A percentile compares a stretch with the other conserved stretches of the same genome.
Conservation (phyloP, 306 rosid species). For the Parietaria judaica region DNA sequence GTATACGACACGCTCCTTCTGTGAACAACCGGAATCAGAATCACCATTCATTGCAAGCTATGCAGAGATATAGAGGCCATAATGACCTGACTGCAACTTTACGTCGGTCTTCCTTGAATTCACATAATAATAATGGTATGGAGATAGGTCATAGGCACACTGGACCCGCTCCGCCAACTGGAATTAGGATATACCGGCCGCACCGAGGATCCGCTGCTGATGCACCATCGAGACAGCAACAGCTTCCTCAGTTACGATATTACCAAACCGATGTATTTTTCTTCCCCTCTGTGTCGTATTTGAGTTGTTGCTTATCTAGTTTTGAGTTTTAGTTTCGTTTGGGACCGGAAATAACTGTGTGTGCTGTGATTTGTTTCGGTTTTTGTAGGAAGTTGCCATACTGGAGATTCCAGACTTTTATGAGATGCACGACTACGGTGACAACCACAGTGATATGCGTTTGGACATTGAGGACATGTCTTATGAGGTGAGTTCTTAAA, state of each 20-base stretch:
- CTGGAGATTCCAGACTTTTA: conserved; percentile 48
- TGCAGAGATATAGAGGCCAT: conserved; percentile 67
- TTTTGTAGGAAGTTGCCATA: conserved; percentile 73
- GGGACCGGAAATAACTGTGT: conserved; percentile 11
- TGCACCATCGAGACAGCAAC: conserved; percentile 49
- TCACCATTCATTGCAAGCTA: conserved; percentile 47
- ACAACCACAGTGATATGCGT: conserved; percentile 91
- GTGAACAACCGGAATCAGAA: conserved; percentile 47
- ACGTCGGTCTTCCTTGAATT: conserved; percentile 57
- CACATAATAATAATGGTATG: conserved; percentile 39
- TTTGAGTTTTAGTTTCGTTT: background rate
- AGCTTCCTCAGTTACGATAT: conserved; percentile 54
- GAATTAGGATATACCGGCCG: conserved; percentile 56
- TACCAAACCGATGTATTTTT: conserved; percentile 62
- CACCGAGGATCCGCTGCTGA: conserved; percentile 48
- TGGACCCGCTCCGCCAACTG: conserved; percentile 40
- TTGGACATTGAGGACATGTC: conserved; percentile 98
- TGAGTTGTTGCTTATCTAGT: background rate
- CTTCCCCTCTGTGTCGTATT: background rate
- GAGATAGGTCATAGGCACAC: conserved; percentile 60
- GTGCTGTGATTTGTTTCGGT: conserved; percentile 8
- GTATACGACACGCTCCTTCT: conserved; percentile 55
- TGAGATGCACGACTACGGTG: conserved; percentile 50
- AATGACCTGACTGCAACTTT: conserved; percentile 42
- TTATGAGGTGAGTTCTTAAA: conserved; percentile 60